phyloP scores from a whole-genome alignment of 495 filamentous ascomycete species.

The Penicillium soppii region DNA sequence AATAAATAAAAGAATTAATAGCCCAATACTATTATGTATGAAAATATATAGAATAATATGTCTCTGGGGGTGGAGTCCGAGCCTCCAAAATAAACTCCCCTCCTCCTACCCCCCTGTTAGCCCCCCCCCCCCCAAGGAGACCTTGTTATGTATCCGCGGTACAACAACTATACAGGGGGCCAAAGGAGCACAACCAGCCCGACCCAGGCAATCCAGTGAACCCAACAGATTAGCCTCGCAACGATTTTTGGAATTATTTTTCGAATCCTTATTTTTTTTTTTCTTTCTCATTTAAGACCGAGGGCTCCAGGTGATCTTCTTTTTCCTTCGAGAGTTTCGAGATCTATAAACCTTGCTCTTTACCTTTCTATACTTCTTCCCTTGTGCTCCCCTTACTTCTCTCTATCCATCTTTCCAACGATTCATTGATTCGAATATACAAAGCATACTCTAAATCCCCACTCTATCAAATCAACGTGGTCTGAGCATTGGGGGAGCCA shows the following conservation, averaged over 20 bases:
- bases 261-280: constrained; percentile 1
- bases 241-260: constrained; percentile 15
- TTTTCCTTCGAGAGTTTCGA: constrained; percentile 11
- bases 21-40: constrained; percentile 1
- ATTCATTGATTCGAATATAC: constrained; percentile 7
- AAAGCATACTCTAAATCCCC: neutral
- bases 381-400: constrained; percentile 7
- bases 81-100: constrained; percentile 1
- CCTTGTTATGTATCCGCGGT: constrained; percentile 29
- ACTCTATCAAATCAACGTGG: neutral
- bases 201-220: constrained; percentile 21
- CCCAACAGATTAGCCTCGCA: constrained; percentile 25
- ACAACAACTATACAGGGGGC: constrained; percentile 24
- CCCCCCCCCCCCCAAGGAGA: constrained; percentile 13
- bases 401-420: constrained; percentile 1
- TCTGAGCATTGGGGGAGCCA: neutral
- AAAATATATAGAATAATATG: neutral
- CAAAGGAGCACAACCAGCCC: constrained; percentile 26
- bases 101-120: constrained; percentile 17
- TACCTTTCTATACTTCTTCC: constrained; percentile 14
- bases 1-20: neutral
- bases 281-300: constrained; percentile 24
- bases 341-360: constrained; percentile 26
- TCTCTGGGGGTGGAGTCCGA: constrained; percentile 19
- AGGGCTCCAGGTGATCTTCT: constrained; percentile 24